Percentiles rank a stretch among this genome's conserved stretches.
Conservation (phyloP, 495 filamentous ascomycete species). For the Penicillium malachiteum region DNA sequence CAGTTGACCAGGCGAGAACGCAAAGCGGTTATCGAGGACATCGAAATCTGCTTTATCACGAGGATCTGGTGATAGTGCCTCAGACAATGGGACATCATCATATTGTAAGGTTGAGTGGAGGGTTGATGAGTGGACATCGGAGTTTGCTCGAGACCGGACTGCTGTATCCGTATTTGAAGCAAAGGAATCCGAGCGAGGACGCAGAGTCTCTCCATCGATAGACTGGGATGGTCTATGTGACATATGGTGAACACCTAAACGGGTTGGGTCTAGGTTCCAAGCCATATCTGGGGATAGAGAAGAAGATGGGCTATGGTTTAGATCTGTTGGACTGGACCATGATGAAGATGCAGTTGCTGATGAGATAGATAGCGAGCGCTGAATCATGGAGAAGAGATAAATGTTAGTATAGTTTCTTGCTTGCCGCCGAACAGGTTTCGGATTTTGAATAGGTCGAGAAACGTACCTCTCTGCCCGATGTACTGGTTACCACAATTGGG, state of each 20-base stretch:
- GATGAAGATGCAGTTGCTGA: conserved; percentile 18
- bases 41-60: conserved; percentile 63
- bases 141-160: conserved; percentile 43
- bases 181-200: conserved; percentile 47
- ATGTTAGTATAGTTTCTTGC: conserved; percentile 1
- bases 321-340: conserved; percentile 24
- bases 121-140: conserved; percentile 30
- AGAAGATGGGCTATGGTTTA: conserved; percentile 21
- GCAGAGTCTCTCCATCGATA: conserved; percentile 51
- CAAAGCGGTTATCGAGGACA: conserved; percentile 67
- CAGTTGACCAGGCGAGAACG: conserved; percentile 67
- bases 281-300: conserved; percentile 33
- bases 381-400: background rate
- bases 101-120: conserved; percentile 28
- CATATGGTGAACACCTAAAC: conserved; percentile 31
- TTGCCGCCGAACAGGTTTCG: conserved; percentile 1
- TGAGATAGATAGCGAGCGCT: conserved; percentile 25
- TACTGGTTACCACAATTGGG: conserved; percentile 18
- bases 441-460: background rate
- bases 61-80: conserved; percentile 66
- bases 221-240: conserved; percentile 41
- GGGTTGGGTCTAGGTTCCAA: conserved; percentile 22
- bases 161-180: conserved; percentile 42
- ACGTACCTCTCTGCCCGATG: conserved; percentile 26
- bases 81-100: conserved; percentile 46